A percentile compares a stretch with the other conserved stretches of the same genome.
Evolutionary conservation across 139 green algal genomes (phyloP).

Genomic region (Nannochloris sp.): DNA sequence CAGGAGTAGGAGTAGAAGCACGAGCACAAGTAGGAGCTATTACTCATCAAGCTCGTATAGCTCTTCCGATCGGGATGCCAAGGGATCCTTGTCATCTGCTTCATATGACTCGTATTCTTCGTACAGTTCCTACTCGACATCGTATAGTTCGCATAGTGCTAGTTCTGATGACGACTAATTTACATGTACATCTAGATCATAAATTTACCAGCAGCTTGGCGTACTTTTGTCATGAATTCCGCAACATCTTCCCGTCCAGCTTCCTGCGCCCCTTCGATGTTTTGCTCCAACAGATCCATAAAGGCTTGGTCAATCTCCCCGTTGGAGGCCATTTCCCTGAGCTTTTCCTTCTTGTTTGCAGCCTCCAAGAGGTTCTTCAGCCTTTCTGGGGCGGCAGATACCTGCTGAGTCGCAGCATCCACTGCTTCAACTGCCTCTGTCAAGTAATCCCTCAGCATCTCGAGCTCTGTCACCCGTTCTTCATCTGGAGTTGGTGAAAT

Average conservation of each 20-base stretch:
- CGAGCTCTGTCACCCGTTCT: conserved; percentile 71
- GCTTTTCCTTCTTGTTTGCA: conserved; percentile 68
- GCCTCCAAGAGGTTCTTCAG: conserved; percentile 68
- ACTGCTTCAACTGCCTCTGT: conserved; percentile 50
- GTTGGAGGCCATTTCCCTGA: conserved; percentile 69
- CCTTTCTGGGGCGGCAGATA: conserved; percentile 44
- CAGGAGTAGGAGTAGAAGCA: too few relatives aligned
- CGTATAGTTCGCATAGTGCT: neutral
- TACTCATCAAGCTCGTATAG: too few relatives aligned
- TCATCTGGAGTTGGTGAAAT: conserved; percentile 41
- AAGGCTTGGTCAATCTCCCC: conserved; percentile 70
- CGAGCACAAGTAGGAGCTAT: too few relatives aligned
- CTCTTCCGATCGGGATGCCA: neutral
- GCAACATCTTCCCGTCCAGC: conserved; percentile 52
- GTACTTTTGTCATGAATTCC: conserved; percentile 75
- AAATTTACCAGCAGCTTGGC: conserved; percentile 50
- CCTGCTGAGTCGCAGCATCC: conserved; percentile 40
- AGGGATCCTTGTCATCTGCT: neutral
- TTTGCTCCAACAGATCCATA: conserved; percentile 71
- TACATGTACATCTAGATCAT: conserved; percentile 25
- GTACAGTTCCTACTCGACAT: neutral
- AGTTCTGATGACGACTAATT: neutral
- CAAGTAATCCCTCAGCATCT: conserved; percentile 69
- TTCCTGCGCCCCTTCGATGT: conserved; percentile 58
- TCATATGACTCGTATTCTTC: conserved; percentile 10